phyloP scores from a whole-genome alignment of 2,329 filamentous ascomycete genomes.

The Ilyonectria robusta region DNA sequence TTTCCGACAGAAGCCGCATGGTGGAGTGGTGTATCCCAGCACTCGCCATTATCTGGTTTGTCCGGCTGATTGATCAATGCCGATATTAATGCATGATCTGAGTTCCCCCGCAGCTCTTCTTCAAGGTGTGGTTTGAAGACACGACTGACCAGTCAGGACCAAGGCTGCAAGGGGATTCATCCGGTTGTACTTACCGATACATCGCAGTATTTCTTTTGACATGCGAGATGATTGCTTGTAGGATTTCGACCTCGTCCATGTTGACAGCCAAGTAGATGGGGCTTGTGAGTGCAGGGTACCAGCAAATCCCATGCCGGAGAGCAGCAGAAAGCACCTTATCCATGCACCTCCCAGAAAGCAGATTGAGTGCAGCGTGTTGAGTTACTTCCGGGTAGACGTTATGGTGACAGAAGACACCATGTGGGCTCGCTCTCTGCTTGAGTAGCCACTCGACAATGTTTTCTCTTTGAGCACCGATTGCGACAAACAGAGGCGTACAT shows the following conservation, averaged over 20 bases:
- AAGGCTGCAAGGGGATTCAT: no score
- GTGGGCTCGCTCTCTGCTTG: background rate
- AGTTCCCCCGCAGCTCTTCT: no score
- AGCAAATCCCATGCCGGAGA: background rate
- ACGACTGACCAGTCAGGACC: no score
- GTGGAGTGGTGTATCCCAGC: no score
- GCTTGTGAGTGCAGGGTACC: background rate
- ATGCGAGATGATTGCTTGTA: background rate
- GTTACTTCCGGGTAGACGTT: background rate
- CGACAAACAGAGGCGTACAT: constrained; percentile 9
- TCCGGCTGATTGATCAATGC: no score
- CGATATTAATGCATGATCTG: no score
- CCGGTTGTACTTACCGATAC: background rate
- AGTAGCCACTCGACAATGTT: constrained; percentile 4
- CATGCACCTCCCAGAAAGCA: background rate
- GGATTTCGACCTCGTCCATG: background rate
- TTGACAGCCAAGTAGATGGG: background rate
- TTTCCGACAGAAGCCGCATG: no score
- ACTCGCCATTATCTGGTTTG: no score
- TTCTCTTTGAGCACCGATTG: background rate
- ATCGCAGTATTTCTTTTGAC: background rate
- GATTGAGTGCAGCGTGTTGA: background rate
- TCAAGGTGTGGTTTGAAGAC: no score
- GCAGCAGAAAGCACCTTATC: background rate
- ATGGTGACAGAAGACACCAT: background rate